Evolutionary conservation across 1,139 yeast genomes (phyloP), one percentile per base, ranked within the genome.

Genomic region (Saccharomyces hybrid): DNA sequence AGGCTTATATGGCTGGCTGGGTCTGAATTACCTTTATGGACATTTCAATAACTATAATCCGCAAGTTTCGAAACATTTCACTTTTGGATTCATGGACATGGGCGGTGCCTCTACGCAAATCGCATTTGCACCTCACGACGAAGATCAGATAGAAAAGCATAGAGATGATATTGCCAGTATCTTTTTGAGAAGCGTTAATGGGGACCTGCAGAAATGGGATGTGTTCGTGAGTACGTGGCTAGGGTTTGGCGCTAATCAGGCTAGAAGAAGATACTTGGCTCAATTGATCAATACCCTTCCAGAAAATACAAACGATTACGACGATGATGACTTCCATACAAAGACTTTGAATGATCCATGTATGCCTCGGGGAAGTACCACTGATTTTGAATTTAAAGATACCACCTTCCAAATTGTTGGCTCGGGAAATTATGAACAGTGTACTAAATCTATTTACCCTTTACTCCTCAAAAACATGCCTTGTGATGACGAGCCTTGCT

Each of bases 71-170:
- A 64, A 60, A 2, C 84, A 79, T 61, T 74, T 75, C n/a, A 80
- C 89, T 0, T 78, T 80, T 55, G 95, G 95, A 1, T 86, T 87
- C 64, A 85, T 87, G 91, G 95, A 86, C 68, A 86, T 86, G 95
- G 95, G 95, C 6, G 95, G 95, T 19, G 95, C 95, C 0, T 85
- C 91, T 2, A 84, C 90, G 0, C 95, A 87, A 63, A 78, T 87
- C 32, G 88, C 93, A 8, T 87, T 86, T 74, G 86, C 82, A 14
- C 95, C 95, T 0, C 78, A 82, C 2, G 73, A 77, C 12, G 59
- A 60, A 7, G 74, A 75, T 27, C 86, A 86, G 56, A 69, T 82
- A 12, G 68, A 70, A 28, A 78, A 76, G 59, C 91, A 86, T 66
- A 67, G 70, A 46, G 87, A 86, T 42, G 91, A 86, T 66, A 76